Conservation (phyloP, 352 stramenopile genomes). For the Phytophthora pinifolia region DNA sequence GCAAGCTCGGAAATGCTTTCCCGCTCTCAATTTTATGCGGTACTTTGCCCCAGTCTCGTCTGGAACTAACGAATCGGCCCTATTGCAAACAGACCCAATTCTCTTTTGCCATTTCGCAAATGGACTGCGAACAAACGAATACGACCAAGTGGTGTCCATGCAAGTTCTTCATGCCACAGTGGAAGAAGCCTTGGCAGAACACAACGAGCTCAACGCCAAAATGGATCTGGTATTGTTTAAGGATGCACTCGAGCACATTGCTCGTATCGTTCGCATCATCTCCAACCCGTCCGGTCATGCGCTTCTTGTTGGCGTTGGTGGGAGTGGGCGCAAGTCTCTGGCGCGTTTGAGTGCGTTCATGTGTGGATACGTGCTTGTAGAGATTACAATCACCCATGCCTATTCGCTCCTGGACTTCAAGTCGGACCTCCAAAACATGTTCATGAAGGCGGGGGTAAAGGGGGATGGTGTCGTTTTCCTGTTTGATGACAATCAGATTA, state of each 20-base stretch:
- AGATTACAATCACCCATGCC: constrained; percentile 89
- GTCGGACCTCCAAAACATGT: constrained; percentile 92
- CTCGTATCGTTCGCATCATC: constrained; percentile 94
- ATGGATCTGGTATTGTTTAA: constrained; percentile 97
- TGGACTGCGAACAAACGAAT: constrained; percentile 84
- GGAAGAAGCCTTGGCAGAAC: constrained; percentile 89
- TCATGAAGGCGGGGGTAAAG: constrained; percentile 90
- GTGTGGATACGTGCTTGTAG: constrained; percentile 83
- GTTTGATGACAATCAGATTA: constrained; percentile 93
- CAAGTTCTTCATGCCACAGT: constrained; percentile 66
- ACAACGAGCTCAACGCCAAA: constrained; percentile 92
- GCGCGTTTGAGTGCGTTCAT: constrained; percentile 91
- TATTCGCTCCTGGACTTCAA: constrained; percentile 95
- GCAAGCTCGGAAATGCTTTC: constrained; percentile 94
- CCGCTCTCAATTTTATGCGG: constrained; percentile 85
- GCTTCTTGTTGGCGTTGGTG: constrained; percentile 93
- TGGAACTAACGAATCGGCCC: constrained; percentile 17
- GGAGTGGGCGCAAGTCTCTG: constrained; percentile 93
- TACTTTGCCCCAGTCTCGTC: constrained; percentile 78
- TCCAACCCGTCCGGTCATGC: constrained; percentile 93
- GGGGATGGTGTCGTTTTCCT: constrained; percentile 92
- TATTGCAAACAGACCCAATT: constrained; percentile 75
- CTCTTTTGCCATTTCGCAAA: constrained; percentile 95
- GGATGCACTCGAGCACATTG: constrained; percentile 94
- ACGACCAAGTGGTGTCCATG: constrained; percentile 90